Conservation (phyloP, 805 yeast species). For the Isabelozyma pseudorhagii region DNA sequence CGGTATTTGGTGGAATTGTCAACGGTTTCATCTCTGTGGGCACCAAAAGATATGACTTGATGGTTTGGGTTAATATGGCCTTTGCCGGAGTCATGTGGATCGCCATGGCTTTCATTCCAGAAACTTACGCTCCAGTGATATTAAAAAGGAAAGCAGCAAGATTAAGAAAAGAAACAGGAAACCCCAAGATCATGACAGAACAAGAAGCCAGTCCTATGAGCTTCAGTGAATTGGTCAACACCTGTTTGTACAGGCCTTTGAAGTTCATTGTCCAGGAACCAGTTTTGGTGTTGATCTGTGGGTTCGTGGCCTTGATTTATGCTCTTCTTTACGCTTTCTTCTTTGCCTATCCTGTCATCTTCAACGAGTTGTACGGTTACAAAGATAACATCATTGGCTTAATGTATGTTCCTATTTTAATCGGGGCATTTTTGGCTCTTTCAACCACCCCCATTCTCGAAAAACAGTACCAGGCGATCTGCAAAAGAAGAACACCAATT, state of each 20-base stretch:
- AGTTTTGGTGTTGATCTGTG: slow-evolving; percentile 77
- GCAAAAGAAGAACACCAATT: slow-evolving; percentile 55
- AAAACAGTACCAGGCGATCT: slow-evolving; percentile 49
- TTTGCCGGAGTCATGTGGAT: slow-evolving; percentile 86
- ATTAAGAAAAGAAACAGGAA: slow-evolving; percentile 77
- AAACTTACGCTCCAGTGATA: slow-evolving; percentile 84
- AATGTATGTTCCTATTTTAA: slow-evolving; percentile 86
- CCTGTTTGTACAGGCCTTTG: slow-evolving; percentile 78
- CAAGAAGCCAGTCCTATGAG: slow-evolving; percentile 82
- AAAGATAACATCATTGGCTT: slow-evolving; percentile 77
- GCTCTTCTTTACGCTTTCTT: slow-evolving; percentile 90
- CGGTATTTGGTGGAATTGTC: slow-evolving; percentile 84
- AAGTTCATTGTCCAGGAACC: slow-evolving; percentile 79
- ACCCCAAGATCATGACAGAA: slow-evolving; percentile 83
- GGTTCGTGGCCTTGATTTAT: slow-evolving; percentile 84
- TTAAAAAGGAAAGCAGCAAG: slow-evolving; percentile 61
- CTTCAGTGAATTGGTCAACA: slow-evolving; percentile 62
- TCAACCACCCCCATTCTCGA: slow-evolving; percentile 75
- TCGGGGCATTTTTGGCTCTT: slow-evolving; percentile 78
- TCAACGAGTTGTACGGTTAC: slow-evolving; percentile 70
- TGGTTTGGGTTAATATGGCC: slow-evolving; percentile 91
- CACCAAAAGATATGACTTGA: slow-evolving; percentile 63
- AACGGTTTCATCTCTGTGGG: slow-evolving; percentile 81
- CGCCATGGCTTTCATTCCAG: slow-evolving; percentile 66
- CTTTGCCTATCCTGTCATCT: slow-evolving; percentile 92